A percentile compares a stretch with the other conserved stretches of the same genome.
These are phyloP conservation scores for Penicillium canescens DNA, from an alignment of 495 filamentous ascomycete genomes.

Conservation along the genomic window DNA sequence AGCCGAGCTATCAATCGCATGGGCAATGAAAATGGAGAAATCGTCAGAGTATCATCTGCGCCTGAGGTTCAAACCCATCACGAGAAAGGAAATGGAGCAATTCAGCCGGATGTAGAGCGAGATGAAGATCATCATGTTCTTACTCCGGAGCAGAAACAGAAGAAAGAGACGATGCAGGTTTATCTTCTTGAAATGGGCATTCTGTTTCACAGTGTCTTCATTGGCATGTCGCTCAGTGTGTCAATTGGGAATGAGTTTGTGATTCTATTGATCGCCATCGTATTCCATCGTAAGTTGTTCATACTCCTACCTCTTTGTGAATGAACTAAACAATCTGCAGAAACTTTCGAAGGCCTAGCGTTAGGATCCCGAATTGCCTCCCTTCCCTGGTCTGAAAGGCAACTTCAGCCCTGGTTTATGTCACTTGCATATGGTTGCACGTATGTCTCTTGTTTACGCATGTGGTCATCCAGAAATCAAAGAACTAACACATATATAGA, in stretches of 20 bases:
- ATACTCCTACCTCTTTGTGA: background rate
- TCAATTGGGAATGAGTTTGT: conserved; percentile 69
- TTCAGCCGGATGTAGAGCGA: conserved; percentile 23
- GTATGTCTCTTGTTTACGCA: conserved; percentile 13
- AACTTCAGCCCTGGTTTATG: conserved; percentile 71
- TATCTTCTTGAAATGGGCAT: conserved; percentile 77
- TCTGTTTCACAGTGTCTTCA: conserved; percentile 78
- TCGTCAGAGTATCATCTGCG: conserved; percentile 26
- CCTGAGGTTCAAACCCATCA: conserved; percentile 17
- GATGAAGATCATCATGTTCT: conserved; percentile 7
- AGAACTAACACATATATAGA: conserved; percentile 42
- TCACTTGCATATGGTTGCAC: conserved; percentile 72
- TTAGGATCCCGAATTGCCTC: conserved; percentile 63
- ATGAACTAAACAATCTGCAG: conserved; percentile 27
- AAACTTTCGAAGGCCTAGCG: conserved; percentile 66
- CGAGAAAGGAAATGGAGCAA: conserved; percentile 12
- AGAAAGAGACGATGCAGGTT: conserved; percentile 57
- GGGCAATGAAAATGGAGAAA: conserved; percentile 26
- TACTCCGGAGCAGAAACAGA: conserved; percentile 26
- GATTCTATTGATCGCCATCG: conserved; percentile 70
- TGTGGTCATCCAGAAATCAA: background rate
- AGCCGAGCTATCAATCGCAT: conserved; percentile 32
- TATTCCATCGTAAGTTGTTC: conserved; percentile 61
- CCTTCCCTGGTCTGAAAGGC: conserved; percentile 34
- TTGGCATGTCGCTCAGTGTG: conserved; percentile 78